Evolutionary conservation across 768 basidiomycete species (phyloP).

Genomic region (Panellus pusillus): DNA sequence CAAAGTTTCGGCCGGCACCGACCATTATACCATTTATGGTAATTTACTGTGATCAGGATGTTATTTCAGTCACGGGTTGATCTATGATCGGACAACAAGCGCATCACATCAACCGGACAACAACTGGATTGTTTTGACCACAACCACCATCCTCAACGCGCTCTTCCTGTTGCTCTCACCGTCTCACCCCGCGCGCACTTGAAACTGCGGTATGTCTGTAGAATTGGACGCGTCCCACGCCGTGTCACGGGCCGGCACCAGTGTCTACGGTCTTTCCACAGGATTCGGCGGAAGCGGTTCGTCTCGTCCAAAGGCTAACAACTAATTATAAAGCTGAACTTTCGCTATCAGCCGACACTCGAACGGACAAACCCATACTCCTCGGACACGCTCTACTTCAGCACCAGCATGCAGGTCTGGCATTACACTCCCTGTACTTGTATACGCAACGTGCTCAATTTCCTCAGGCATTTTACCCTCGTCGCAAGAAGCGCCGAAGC

Average conservation of each 20-base stretch:
- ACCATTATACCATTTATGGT: too few species aligned
- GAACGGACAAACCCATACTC: slow-evolving; percentile 64
- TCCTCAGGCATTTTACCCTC: slow-evolving; percentile 48
- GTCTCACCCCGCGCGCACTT: not conserved
- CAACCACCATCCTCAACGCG: too few species aligned
- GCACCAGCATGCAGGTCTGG: too few species aligned
- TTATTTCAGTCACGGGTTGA: too few species aligned
- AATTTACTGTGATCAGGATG: too few species aligned
- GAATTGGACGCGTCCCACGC: not conserved
- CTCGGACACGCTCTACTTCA: slow-evolving; percentile 70
- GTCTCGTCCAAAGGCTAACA: slow-evolving; percentile 12
- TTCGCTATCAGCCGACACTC: slow-evolving; percentile 59
- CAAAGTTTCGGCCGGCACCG: too few species aligned
- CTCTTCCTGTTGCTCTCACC: too few species aligned
- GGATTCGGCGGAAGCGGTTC: slow-evolving; percentile 75
- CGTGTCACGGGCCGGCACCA: slow-evolving; percentile 41
- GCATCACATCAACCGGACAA: too few species aligned
- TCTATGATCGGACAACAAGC: too few species aligned
- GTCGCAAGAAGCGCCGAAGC: slow-evolving; percentile 42
- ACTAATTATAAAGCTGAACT: slow-evolving; percentile 11
- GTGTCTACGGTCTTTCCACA: slow-evolving; percentile 83
- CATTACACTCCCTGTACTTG: too few species aligned
- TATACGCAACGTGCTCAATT: too few species aligned
- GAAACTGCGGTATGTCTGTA: not conserved
- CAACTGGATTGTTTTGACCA: too few species aligned